Base-by-base conservation (phyloP, 164 flowering plant genomes). In the Vitis amurensis region DNA sequence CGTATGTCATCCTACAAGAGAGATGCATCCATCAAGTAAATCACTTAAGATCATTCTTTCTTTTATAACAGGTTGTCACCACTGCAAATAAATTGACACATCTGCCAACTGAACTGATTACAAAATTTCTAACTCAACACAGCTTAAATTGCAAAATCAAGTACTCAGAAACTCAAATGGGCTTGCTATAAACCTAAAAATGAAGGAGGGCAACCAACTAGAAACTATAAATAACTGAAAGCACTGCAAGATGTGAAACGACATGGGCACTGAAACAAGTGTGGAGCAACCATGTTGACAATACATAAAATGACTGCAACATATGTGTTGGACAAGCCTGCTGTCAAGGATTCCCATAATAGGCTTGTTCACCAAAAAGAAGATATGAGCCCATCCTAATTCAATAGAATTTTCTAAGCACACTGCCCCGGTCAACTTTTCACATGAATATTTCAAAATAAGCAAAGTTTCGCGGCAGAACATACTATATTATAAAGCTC, bases 1-100 rank as follows among this genome's bases (percentile, higher is more conserved):
- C 94, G 83, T 64, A 96, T 86, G 71, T 93, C 95, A 81, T 91
- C 98, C 99, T 95, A 74, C 64, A 77, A 68, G 71, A 61, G 9
- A 72, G 23, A 49, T 53, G 5, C 48, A 55, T 15, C 13, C 27
- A 59, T 19, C 55, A 63, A 49, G 11, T 17, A 27, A 29, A 50
- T 37, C 31, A 8, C 19, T 27, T 14, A 52, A 52, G 8, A 29
- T 14, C 48, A 27, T 29, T 12, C 44, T 37, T 37, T 37, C 44
- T 37, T 37, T 29, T 51, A 64, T 16, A 19, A 19, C 30, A 15
- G 48, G 14, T 52, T 11, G 2, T 31, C 47, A 44, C 65, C 15
- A 15, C 50, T 48, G 31, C 11, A 17, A 7, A 17, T 19, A 19
- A 49, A 8, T 17, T 14, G 6, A 2, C 55, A 49, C 44, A 48